Percentiles rank a stretch among this genome's conserved stretches.
Evolutionary conservation across 768 basidiomycete species (phyloP).

Genomic region (Leccinellum rugosiceps): DNA sequence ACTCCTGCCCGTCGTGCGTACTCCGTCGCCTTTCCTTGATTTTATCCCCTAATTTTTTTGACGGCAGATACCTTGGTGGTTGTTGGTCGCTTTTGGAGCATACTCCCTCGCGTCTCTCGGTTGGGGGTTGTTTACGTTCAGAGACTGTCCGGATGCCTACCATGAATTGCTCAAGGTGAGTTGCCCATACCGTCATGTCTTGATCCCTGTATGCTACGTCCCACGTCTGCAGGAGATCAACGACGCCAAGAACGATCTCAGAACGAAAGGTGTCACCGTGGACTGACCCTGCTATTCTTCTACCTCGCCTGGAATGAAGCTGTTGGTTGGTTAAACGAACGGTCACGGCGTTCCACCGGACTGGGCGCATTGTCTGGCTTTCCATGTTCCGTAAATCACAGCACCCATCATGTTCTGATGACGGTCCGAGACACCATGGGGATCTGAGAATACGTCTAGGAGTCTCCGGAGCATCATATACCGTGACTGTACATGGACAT

Average conservation of each 20-base stretch:
- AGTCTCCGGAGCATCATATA: too few species aligned
- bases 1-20: conserved; percentile 18
- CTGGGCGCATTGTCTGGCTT: too few species aligned
- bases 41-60: not conserved
- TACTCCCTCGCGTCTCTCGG: conserved; percentile 78
- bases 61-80: conserved; percentile 77
- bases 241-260: conserved; percentile 54
- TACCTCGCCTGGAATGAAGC: too few species aligned
- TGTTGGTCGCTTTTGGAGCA: conserved; percentile 74
- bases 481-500: too few species aligned
- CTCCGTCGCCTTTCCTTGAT: conserved; percentile 50
- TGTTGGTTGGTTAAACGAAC: too few species aligned
- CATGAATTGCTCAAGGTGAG: conserved; percentile 57
- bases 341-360: too few species aligned
- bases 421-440: not conserved
- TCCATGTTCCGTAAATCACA: too few species aligned
- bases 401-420: too few species aligned
- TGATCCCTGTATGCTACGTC: not conserved
- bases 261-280: conserved; percentile 57
- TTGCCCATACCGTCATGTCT: not conserved
- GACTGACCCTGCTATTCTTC: conserved; percentile 36
- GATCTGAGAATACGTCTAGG: too few species aligned
- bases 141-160: conserved; percentile 80
- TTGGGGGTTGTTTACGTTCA: conserved; percentile 67
- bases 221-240: conserved; percentile 51